Evolutionary conservation across 1,284 basidiomycete species (phyloP).

Genomic region (Neonothopanus nambi): DNA sequence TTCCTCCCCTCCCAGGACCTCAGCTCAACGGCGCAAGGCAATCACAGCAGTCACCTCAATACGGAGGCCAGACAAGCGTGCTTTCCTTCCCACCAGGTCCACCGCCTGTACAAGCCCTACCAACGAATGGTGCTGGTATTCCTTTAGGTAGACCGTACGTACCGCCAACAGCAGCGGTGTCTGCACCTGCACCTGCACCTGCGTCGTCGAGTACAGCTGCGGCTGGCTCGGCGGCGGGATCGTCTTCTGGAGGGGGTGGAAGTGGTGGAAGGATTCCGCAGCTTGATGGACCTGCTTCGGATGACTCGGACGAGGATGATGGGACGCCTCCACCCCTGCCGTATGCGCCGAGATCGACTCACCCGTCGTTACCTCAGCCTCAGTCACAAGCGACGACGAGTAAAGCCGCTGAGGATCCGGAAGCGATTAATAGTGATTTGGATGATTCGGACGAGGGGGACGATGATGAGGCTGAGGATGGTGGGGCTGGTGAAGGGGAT

Average conservation of each 20-base stretch:
- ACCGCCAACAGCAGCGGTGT: slow-evolving; percentile 17
- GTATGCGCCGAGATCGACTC: slow-evolving; percentile 63
- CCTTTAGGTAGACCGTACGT: slow-evolving; percentile 27
- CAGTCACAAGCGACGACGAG: slow-evolving; percentile 31
- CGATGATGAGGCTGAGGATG: slow-evolving; percentile 74
- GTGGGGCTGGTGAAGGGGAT: slow-evolving; percentile 74
- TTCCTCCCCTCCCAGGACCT: slow-evolving; percentile 68
- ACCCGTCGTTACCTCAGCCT: slow-evolving; percentile 56
- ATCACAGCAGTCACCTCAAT: slow-evolving; percentile 43
- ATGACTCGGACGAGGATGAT: slow-evolving; percentile 55
- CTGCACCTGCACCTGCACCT: slow-evolving; percentile 21
- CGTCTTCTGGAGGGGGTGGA: slow-evolving; percentile 15
- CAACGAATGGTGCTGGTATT: slow-evolving; percentile 4
- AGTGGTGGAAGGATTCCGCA: slow-evolving; percentile 57
- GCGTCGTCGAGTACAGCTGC: slow-evolving; percentile 15
- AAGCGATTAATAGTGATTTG: slow-evolving; percentile 94
- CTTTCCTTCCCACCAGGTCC: slow-evolving; percentile 56
- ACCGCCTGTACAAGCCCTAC: slow-evolving; percentile 25
- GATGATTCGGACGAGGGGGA: slow-evolving; percentile 91
- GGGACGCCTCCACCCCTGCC: slow-evolving; percentile 62
- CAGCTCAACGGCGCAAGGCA: slow-evolving; percentile 49
- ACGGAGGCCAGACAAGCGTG: slow-evolving; percentile 48
- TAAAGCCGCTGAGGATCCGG: slow-evolving; percentile 52
- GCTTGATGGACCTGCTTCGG: slow-evolving; percentile 56
- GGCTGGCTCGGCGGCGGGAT: slow-evolving; percentile 17